Base-by-base conservation (phyloP, 257 asterid genomes). In the Echites panduratus region DNA sequence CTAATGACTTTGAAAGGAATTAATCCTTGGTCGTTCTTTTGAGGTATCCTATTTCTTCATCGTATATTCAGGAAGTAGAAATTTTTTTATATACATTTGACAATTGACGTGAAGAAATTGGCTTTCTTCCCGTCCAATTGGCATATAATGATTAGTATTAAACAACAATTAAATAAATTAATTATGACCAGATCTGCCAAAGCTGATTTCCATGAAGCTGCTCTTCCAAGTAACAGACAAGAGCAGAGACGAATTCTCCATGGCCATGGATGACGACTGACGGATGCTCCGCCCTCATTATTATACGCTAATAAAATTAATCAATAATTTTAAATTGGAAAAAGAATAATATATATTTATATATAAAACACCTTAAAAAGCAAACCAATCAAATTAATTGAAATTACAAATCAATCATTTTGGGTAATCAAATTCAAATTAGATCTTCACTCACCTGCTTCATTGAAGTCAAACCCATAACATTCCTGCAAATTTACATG, bases 211-310 rank as follows among this genome's bases (percentile, higher is more conserved):
- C 74, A 73, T 73, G 93, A 84, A 48, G 75, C 74, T 83, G 77
- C 84, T 20, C 68, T 41, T 73, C 71, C 67, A 63, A 80, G 87
- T 70, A 85, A 79, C 59, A 70, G 94, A 85, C 94, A 89, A 87
- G 63, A 80, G 72, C 74, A 80, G 67, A 74, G 89, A 83, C 88
- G 80, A 81, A 84, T 66, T 82, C 80, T 16, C 44, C 73, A 72
- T 80, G 78, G 73, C 61, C 73, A 77, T 75, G 78, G 75, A 75
- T 73, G 75, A 70, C 45, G 76, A 79, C 72, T 75, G 72, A 84
- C 73, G 91, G 85, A 70, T 70, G 87, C 85, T 85, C 95, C 90
- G 81, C 87, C 87, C 79, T 20, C 27, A 58, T 79, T 75, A 81
- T 76, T 85, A 76, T 62, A 84, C 71, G 40, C 45, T 27, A 32